Base-by-base conservation (phyloP, 768 basidiomycete species). In the Auriscalpium orientale region DNA sequence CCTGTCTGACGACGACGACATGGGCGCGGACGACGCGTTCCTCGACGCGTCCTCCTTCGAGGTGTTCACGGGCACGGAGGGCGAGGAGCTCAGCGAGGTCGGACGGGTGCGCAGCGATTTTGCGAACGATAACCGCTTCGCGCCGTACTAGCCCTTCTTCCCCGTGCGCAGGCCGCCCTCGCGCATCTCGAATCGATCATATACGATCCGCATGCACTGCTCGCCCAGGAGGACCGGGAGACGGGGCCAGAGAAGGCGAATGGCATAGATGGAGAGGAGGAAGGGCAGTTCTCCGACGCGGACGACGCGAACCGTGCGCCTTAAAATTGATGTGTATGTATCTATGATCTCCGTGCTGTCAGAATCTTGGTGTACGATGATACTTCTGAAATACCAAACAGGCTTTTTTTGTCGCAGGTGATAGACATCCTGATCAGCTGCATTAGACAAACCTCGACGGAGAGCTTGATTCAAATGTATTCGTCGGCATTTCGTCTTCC, bases 21-120 rank as follows among this genome's bases (percentile, higher is more conserved):
- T 61, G 11, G 28, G 28, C 28, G 28, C 28, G 28, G 77, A 80
- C 64, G 80, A 81, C 47, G 79, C 79, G 4, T 79, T 85, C 62
- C 69, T 84, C 57, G 79, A 85, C 63, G 68, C 67, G 15, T 67
- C 68, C 44, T 61, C 52, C 11, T 76, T 79, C 56, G 73, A 76
- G 57, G 73, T 76, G 1, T 86, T 90, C 67, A 77, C 71, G 20
- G 86, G 84, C 28, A 77, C 78, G 48, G 83, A 78, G 54, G 78
- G 73, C 20, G 76, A 91, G 64, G 89, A 93, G 71, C 79, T 93
- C 61, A 89, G 84, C 70, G 85, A 87, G 74, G 88, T 87, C 62
- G 92, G 92, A 76, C 84, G 89, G 87, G 90, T 92, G 85, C 89
- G 92, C 87, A 89, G 85, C 70, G 81, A 88, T 88, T 88, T 88